phyloP scores from a whole-genome alignment of 352 stramenopile species.

The Pythium myriotylum region DNA sequence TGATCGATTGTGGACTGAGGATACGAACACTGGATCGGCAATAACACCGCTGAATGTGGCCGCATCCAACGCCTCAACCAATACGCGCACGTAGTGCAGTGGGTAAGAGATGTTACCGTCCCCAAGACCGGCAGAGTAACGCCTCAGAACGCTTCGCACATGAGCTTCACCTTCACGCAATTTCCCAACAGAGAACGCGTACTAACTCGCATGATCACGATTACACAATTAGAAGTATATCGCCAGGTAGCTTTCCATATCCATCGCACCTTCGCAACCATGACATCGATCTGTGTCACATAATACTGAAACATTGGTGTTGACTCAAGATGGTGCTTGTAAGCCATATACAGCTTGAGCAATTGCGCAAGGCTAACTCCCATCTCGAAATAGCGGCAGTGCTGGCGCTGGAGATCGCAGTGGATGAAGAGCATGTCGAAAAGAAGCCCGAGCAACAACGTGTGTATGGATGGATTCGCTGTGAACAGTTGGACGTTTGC shows the following conservation, averaged over 20 bases:
- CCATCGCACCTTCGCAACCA: constrained; percentile 64
- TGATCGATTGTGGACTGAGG: constrained; percentile 2
- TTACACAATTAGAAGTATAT: constrained; percentile 2
- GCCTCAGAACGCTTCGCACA: constrained; percentile 56
- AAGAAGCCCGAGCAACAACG: constrained; percentile 56
- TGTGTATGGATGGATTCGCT: constrained; percentile 36
- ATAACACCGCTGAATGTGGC: constrained; percentile 47
- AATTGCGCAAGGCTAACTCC: constrained; percentile 59
- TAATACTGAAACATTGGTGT: constrained; percentile 57
- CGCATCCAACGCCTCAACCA: constrained; percentile 61
- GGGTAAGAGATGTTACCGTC: constrained; percentile 41
- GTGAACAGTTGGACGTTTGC: constrained; percentile 45
- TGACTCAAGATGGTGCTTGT: constrained; percentile 48
- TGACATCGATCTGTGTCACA: constrained; percentile 51
- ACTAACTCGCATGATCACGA: constrained; percentile 34
- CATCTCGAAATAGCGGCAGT: constrained; percentile 73
- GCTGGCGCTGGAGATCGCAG: constrained; percentile 54
- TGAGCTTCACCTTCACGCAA: constrained; percentile 53
- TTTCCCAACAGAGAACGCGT: constrained; percentile 56
- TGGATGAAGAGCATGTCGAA: constrained; percentile 76
- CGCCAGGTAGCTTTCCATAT: too few species aligned
- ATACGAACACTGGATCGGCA: constrained; percentile 23
- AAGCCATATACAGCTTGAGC: constrained; percentile 50
- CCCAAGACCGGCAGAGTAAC: constrained; percentile 41
- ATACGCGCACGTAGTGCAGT: constrained; percentile 52